These are phyloP conservation scores for Agrocybe praecox DNA, from an alignment of 768 basidiomycete species.

Conservation along the genomic window DNA sequence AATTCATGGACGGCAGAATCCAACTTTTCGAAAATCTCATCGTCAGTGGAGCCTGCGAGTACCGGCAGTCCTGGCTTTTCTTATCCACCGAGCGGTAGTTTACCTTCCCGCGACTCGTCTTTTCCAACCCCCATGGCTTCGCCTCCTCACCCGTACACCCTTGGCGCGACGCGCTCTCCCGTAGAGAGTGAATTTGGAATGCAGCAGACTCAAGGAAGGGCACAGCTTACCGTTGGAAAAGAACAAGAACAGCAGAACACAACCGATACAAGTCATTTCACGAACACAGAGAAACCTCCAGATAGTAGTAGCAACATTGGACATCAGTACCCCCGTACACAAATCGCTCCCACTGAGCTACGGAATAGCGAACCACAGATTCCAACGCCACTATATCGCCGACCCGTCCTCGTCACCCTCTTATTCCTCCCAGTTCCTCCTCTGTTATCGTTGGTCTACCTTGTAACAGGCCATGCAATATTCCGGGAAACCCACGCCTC, in stretches of 20 bases:
- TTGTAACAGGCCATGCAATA: constrained; percentile 31
- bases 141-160: constrained; percentile 24
- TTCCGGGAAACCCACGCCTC: constrained; percentile 23
- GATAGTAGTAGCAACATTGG: not conserved
- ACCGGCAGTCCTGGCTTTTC: constrained; percentile 18
- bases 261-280: constrained; percentile 4
- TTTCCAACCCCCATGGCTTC: constrained; percentile 16
- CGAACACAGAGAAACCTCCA: constrained; percentile 13
- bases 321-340: constrained; percentile 6
- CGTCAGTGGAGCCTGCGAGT: constrained; percentile 15
- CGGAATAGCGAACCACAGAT: constrained; percentile 1
- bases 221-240: not conserved
- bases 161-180: constrained; percentile 19
- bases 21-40: constrained; percentile 14
- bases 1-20: constrained; percentile 17
- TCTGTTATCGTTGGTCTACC: constrained; percentile 30
- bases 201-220: constrained; percentile 3
- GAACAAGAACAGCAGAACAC: constrained; percentile 4
- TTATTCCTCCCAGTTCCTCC: constrained; percentile 37
- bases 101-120: constrained; percentile 16
- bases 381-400: constrained; percentile 14
- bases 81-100: constrained; percentile 19
- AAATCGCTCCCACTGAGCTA: constrained; percentile 4
- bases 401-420: constrained; percentile 19
- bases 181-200: constrained; percentile 2